Base-by-base conservation (phyloP, 2,329 filamentous ascomycete species). In the Neonectria ditissima region DNA sequence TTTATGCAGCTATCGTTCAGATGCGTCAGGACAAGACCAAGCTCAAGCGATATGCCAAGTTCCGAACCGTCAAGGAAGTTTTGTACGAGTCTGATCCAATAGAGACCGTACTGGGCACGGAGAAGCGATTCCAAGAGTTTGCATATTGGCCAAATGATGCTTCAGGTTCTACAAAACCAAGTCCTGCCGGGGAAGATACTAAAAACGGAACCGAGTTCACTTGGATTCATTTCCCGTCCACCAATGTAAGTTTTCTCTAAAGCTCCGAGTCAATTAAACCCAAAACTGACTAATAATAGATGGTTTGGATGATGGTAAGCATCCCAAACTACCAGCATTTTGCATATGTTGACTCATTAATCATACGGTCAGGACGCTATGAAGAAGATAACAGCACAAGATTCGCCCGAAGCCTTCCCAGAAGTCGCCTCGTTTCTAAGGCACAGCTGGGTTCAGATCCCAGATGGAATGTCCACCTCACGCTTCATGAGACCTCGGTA, bases 281-380 rank as follows among this genome's bases (percentile, higher is more conserved):
- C 1, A 10, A 16, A 16, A 32, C 18, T 13, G 3, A 22, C 20
- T 28, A 10, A 34, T 2, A 4, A 43, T 24, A 63, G 60, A 60
- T 65, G 55, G n/a, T 26, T 6, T 65, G 60, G 60, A 65, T 65
- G 51, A 63, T 48, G 18, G 59, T 65, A 11, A 52, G 62, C 8
- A 11, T 18, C 2, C 14, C 6, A 26, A 18, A 10, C 20, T 10
- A 24, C 3, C 13, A 26, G 9, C 26, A 9, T 22, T 11, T 1
- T 22, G 5, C 4, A 2, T 4, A n/a, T 39, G 13, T 47, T 64
- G 5, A 53, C 13, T 6, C 28, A 30, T 10, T 7, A 2, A n/a
- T n/a, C n/a, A n/a, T 9, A 7, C 11, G 26, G 1, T 5, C 26
- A 30, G 32, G 32, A 34, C 14, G 32, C 32, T 2, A 14, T 34